These are phyloP conservation scores for Neoarthrinium moseri DNA, from an alignment of 2,329 filamentous ascomycete species.

Conservation along the genomic window DNA sequence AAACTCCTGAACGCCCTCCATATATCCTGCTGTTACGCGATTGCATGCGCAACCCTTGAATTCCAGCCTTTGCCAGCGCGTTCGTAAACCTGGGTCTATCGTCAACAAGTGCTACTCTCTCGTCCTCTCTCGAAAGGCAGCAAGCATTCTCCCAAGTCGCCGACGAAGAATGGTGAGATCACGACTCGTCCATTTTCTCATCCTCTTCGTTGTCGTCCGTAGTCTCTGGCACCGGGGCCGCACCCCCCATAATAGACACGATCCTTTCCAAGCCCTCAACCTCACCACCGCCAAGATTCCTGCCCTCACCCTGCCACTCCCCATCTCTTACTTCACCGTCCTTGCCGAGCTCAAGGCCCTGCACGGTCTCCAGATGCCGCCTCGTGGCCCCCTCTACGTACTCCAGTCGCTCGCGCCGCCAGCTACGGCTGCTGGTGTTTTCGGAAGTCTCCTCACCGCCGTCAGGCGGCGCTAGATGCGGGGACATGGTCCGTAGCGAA, in stretches of 20 bases:
- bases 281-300: constrained; percentile 48
- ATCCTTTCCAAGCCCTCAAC: constrained; percentile 57
- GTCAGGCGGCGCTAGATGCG: constrained; percentile 51
- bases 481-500: constrained; percentile 62
- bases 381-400: constrained; percentile 83
- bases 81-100: too few relatives aligned
- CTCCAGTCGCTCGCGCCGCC: constrained; percentile 68
- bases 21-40: too few relatives aligned
- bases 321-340: constrained; percentile 64
- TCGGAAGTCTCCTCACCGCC: constrained; percentile 26
- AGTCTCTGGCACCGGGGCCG: constrained; percentile 10
- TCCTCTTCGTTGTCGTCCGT: background rate
- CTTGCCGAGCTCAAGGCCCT: constrained; percentile 64
- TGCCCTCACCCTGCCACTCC: constrained; percentile 59
- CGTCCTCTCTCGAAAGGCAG: too few relatives aligned
- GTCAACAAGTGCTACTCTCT: too few relatives aligned
- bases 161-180: background rate
- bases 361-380: constrained; percentile 69
- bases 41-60: too few relatives aligned
- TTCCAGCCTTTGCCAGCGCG: too few relatives aligned
- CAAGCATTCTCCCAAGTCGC: too few relatives aligned
- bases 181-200: constrained; percentile 27
- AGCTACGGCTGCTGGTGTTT: constrained; percentile 44
- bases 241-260: constrained; percentile 41
- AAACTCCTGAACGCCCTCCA: too few relatives aligned